phyloP scores from a whole-genome alignment of 768 basidiomycete genomes.

The Tulasnella sp. region DNA sequence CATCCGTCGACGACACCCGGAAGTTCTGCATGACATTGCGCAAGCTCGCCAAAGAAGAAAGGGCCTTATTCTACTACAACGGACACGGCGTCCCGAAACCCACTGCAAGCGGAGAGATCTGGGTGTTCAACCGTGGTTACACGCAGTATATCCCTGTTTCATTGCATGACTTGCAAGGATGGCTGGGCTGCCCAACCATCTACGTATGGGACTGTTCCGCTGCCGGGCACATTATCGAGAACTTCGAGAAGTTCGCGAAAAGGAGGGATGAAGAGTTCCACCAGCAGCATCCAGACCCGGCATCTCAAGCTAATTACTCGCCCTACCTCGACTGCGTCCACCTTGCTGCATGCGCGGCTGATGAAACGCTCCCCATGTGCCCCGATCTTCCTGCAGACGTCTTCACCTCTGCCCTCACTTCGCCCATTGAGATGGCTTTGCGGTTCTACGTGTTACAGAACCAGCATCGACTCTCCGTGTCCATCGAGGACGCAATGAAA shows the following conservation, averaged over 20 bases:
- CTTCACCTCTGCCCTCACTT: slow-evolving; percentile 95
- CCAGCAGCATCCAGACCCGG: slow-evolving; percentile 39
- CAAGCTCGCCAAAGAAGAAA: slow-evolving; percentile 85
- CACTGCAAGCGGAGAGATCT: slow-evolving; percentile 89
- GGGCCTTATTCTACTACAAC: slow-evolving; percentile 94
- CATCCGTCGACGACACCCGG: slow-evolving; percentile 87
- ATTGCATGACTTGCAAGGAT: slow-evolving; percentile 83
- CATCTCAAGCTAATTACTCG: slow-evolving; percentile 34
- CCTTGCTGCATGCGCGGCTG: slow-evolving; percentile 85
- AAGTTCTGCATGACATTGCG: slow-evolving; percentile 76
- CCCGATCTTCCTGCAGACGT: slow-evolving; percentile 96
- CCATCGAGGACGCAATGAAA: slow-evolving; percentile 85
- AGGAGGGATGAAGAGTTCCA: slow-evolving; percentile 62
- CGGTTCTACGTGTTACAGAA: slow-evolving; percentile 85
- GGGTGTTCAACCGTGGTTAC: slow-evolving; percentile 97
- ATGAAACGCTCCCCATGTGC: slow-evolving; percentile 87
- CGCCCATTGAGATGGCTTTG: slow-evolving; percentile 95
- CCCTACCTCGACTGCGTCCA: slow-evolving; percentile 85
- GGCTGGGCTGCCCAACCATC: slow-evolving; percentile 90
- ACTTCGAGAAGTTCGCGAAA: slow-evolving; percentile 76
- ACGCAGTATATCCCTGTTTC: slow-evolving; percentile 98
- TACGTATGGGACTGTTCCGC: slow-evolving; percentile 99
- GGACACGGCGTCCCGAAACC: slow-evolving; percentile 98
- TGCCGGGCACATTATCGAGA: slow-evolving; percentile 87
- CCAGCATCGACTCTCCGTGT: slow-evolving; percentile 73